Evolutionary conservation across 1,284 basidiomycete genomes (phyloP).

Genomic region (Ceratobasidium sp.): DNA sequence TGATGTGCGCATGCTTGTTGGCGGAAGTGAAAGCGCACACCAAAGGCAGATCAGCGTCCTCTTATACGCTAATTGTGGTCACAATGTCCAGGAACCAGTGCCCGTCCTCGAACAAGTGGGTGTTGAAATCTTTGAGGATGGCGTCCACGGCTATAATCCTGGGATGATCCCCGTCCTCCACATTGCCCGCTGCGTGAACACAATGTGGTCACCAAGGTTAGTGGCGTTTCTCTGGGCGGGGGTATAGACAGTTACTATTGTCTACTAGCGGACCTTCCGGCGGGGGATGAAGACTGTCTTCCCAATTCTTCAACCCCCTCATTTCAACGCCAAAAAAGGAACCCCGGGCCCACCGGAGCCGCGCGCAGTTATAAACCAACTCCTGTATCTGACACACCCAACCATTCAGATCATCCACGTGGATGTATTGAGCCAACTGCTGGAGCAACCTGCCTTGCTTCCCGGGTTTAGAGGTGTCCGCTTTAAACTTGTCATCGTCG

Average conservation of each 20-base stretch:
- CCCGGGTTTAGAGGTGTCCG: neutral
- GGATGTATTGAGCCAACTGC: slow-evolving; percentile 10
- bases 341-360: slow-evolving; percentile 20
- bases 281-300: slow-evolving; percentile 14
- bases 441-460: neutral
- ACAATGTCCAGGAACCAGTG: slow-evolving; percentile 19
- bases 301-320: slow-evolving; percentile 13
- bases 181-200: no score
- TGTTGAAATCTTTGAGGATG: neutral
- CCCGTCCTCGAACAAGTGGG: neutral
- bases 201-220: no score
- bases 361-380: neutral
- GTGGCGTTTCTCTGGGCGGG: neutral
- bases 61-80: neutral
- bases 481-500: slow-evolving; percentile 2
- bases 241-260: neutral
- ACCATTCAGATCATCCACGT: slow-evolving; percentile 5
- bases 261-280: neutral
- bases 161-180: neutral
- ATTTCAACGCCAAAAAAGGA: slow-evolving; percentile 23
- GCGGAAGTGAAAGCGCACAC: neutral
- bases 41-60: no score
- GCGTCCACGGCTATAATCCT: slow-evolving; percentile 6
- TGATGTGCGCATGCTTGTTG: neutral
- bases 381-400: neutral